Percentiles rank a stretch among this genome's conserved stretches.
Conservation (phyloP, 495 filamentous ascomycete genomes). For the Hyaloscypha bicolor region DNA sequence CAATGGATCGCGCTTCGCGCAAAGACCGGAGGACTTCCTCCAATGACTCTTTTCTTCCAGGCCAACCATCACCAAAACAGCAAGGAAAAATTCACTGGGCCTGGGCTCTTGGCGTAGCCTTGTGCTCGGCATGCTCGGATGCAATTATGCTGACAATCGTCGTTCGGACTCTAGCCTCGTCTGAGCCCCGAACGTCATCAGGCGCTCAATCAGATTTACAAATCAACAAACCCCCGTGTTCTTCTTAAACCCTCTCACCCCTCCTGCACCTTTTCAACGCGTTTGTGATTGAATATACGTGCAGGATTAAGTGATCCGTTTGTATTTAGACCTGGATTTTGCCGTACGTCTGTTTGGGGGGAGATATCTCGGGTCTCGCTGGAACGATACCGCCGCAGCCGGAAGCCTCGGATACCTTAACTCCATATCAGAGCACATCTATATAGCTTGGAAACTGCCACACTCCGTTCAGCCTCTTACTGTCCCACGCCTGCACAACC, state of each 20-base stretch:
- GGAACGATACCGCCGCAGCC: neutral
- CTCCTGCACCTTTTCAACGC: neutral
- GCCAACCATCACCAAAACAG: neutral
- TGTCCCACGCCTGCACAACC: neutral
- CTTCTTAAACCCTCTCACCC: neutral
- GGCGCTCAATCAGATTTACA: neutral
- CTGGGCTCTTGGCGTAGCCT: neutral
- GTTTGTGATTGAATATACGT: neutral
- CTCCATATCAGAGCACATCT: conserved; percentile 1
- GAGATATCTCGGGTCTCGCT: conserved; percentile 1
- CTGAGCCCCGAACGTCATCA: conserved; percentile 1
- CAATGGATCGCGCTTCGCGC: neutral
- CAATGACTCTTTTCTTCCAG: neutral
- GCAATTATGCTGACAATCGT: neutral
- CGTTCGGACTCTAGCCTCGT: neutral
- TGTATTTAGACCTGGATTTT: neutral
- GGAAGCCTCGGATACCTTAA: conserved; percentile 5
- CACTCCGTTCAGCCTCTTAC: neutral
- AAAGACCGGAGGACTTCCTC: neutral
- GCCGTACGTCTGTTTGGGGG: neutral
- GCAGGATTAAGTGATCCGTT: neutral
- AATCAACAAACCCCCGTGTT: neutral
- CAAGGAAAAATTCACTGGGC: neutral
- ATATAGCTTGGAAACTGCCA: neutral
- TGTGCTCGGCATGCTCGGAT: conserved; percentile 8